Percentiles rank a stretch among this genome's conserved stretches.
These are phyloP conservation scores for Lippia alba DNA, from an alignment of 305 asterid species.

Conservation along the genomic window DNA sequence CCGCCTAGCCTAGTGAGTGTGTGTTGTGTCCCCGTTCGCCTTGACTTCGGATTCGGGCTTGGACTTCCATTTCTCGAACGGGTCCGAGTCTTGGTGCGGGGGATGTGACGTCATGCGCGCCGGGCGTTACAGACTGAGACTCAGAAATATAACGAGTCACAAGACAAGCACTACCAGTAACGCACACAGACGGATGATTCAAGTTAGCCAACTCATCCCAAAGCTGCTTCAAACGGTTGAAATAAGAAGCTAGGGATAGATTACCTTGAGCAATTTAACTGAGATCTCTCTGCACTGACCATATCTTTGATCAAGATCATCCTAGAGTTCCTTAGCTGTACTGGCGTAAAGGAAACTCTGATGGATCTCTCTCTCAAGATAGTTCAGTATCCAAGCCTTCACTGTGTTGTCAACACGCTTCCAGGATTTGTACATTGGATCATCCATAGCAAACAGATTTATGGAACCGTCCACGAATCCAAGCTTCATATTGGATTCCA, in stretches of 20 bases:
- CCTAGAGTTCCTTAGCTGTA: neutral
- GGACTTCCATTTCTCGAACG: no score
- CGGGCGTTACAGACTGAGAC: neutral
- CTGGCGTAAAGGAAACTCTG: neutral
- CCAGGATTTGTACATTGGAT: neutral
- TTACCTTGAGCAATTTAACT: neutral
- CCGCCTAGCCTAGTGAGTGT: no score
- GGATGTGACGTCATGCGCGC: no score
- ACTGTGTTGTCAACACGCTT: neutral
- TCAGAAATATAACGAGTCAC: neutral
- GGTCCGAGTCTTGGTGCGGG: no score
- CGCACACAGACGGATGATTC: neutral
- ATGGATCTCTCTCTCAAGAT: neutral
- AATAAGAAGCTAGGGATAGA: neutral
- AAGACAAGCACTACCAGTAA: neutral
- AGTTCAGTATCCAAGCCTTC: neutral
- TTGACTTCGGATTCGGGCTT: no score
- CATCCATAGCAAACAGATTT: no score
- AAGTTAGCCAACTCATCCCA: neutral
- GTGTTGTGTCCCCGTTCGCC: no score
- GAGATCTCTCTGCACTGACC: neutral
- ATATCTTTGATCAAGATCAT: neutral
- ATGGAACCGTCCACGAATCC: neutral
- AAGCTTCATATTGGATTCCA: neutral
- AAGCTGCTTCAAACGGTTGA: neutral